These are phyloP conservation scores for Cnidoscolus chayamansa DNA, from an alignment of 441 rosid genomes.

Conservation along the genomic window DNA sequence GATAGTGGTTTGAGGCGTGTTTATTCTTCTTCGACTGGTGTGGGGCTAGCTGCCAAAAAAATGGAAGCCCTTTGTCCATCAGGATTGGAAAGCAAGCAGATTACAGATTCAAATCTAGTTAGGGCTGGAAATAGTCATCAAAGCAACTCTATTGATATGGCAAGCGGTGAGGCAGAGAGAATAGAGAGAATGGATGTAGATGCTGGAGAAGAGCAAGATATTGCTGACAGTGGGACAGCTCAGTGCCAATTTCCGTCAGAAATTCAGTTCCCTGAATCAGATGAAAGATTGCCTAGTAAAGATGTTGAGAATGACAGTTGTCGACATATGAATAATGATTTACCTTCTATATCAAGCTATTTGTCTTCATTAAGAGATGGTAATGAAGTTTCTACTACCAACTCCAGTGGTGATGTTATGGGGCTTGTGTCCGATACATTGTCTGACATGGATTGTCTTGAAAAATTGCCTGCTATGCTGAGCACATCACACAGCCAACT, in stretches of 20 bases:
- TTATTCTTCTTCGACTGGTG: slow-evolving; percentile 32
- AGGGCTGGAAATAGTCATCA: slow-evolving; percentile 27
- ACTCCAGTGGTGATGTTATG: slow-evolving; percentile 35
- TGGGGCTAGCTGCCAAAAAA: slow-evolving; percentile 32
- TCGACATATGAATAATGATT: slow-evolving; percentile 29
- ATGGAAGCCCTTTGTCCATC: slow-evolving; percentile 22
- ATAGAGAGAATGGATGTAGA: slow-evolving; percentile 31
- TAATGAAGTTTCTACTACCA: slow-evolving; percentile 34
- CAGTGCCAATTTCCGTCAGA: slow-evolving; percentile 30
- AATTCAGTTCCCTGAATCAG: slow-evolving; percentile 23
- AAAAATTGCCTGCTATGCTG: slow-evolving; percentile 20
- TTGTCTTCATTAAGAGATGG: slow-evolving; percentile 32
- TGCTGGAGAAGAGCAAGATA: slow-evolving; percentile 35
- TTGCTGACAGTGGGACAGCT: slow-evolving; percentile 26
- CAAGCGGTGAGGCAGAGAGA: slow-evolving; percentile 29
- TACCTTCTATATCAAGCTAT: slow-evolving; percentile 31
- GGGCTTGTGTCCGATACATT: slow-evolving; percentile 37
- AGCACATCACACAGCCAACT: slow-evolving; percentile 29
- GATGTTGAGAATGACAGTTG: slow-evolving; percentile 26
- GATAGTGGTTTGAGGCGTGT: slow-evolving; percentile 30
- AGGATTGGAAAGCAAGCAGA: slow-evolving; percentile 36
- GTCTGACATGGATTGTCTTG: slow-evolving; percentile 23
- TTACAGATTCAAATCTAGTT: slow-evolving; percentile 31
- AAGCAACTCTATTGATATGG: slow-evolving; percentile 30
- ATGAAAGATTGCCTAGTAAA: slow-evolving; percentile 26